Percentiles rank a stretch among this genome's conserved stretches.
These are phyloP conservation scores for Podospora bellae-mahoneyi DNA, from an alignment of 495 filamentous ascomycete species.

Conservation along the genomic window DNA sequence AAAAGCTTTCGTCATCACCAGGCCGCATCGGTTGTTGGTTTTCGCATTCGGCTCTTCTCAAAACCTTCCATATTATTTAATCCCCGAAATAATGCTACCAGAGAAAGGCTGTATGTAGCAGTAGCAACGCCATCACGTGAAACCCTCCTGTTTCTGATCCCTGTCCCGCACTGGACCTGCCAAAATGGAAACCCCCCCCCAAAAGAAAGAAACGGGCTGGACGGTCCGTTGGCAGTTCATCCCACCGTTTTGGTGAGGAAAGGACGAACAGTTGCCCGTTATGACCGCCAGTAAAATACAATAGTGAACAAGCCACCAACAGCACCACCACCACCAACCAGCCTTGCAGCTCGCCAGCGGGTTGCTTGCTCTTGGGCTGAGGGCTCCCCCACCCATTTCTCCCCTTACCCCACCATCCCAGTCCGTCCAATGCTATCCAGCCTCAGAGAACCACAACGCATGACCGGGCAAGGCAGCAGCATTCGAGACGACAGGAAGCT, in stretches of 20 bases:
- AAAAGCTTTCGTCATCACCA: too few relatives aligned
- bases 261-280: neutral
- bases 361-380: neutral
- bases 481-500: slow-evolving; percentile 13
- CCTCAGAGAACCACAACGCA: neutral
- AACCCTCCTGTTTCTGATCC: neutral
- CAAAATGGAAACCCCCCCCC: neutral
- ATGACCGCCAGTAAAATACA: neutral
- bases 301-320: neutral
- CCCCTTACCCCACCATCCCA: neutral
- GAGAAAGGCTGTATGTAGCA: neutral
- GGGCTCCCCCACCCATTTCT: neutral
- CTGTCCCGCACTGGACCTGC: neutral
- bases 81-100: neutral
- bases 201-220: neutral
- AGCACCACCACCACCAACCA: neutral
- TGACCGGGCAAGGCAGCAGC: slow-evolving; percentile 16
- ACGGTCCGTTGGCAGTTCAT: neutral
- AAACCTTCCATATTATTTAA: neutral
- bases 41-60: neutral
- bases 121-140: neutral
- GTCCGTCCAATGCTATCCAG: neutral
- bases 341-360: neutral
- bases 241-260: neutral
- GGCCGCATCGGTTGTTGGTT: neutral